Evolutionary conservation across 2,329 filamentous ascomycete species (phyloP), one percentile per base, ranked within the genome.

Genomic region (Neopestalotiopsis sp.): DNA sequence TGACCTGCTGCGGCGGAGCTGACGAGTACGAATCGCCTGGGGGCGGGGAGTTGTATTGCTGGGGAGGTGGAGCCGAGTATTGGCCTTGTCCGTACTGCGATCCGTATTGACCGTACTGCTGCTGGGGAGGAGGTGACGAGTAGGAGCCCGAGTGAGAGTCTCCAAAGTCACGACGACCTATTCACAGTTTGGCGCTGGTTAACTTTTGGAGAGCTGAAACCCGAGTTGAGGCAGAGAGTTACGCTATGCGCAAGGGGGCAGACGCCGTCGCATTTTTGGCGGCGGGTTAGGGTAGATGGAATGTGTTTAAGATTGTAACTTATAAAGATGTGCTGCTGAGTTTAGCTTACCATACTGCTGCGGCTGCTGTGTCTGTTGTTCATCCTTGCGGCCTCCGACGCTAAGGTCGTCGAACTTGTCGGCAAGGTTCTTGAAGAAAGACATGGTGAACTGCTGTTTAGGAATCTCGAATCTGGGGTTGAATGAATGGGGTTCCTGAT

Each of bases 331-430:
- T 34, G 2, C n/a, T 4, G 24, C 24, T 28, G 24, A 28, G 24
- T 17, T 57, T 28, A 61, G 40, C 66, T 62, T 57, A 63, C 66
- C 63, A 49, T 58, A 58, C 13, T 69, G 17, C 12, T 52, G 65
- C 34, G 34, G 4, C 49, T 24, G 45, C 17, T 52, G 45, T 17
- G 71, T 67, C 56, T 73, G 63, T 45, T 69, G 68, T 14, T 75
- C 74, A n/a, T 69, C 56, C 69, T 75, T 75, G 17, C 73, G 71
- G n/a, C 74, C 74, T 28, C 74, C 73, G 14, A 78, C 69, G 32
- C 58, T 61, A 38, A 78, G 68, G n/a, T 75, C 74, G 56, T 77
- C 77, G 14, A 79, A 72, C 74, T 77, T 77, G 68, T 73, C 75
- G 17, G 73, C 66, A 45, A 79, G 69, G 34, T 78, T 78, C 52